A percentile compares a stretch with the other conserved stretches of the same genome.
Conservation (phyloP, 257 asterid species). For the Solanum neorickii region DNA sequence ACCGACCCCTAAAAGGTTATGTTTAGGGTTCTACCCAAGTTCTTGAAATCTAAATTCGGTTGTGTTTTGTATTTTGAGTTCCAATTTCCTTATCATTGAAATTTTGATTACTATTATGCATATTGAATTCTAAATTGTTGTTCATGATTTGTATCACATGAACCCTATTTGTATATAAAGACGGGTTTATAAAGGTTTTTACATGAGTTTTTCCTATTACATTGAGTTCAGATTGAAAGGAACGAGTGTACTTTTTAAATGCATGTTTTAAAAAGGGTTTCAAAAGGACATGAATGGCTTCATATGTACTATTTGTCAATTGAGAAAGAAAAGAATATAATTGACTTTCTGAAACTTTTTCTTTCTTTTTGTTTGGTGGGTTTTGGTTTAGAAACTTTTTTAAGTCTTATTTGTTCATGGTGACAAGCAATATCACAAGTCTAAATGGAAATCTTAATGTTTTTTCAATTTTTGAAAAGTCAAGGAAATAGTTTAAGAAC, state of each 20-base stretch:
- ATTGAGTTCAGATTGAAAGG: background rate
- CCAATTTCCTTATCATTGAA: background rate
- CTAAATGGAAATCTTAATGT: background rate
- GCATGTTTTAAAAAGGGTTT: background rate
- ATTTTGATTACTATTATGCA: background rate
- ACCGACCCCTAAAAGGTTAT: background rate
- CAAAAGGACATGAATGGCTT: background rate
- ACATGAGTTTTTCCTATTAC: background rate
- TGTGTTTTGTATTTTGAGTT: background rate
- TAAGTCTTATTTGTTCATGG: background rate
- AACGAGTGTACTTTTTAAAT: background rate
- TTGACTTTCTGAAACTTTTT: background rate
- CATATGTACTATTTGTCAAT: background rate
- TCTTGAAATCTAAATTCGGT: background rate
- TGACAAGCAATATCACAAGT: background rate
- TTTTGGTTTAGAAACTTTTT: background rate
- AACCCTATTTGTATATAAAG: background rate
- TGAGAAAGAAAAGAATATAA: background rate
- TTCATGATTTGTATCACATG: background rate
- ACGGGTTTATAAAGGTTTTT: background rate
- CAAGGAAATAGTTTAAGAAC: background rate
- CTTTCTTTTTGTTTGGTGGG: background rate
- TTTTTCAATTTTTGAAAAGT: background rate
- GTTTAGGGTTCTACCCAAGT: background rate
- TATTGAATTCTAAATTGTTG: background rate